Evolutionary conservation across 2,329 filamentous ascomycete species (phyloP), one percentile per base, ranked within the genome.

Genomic region (Elsinoe ampelina): DNA sequence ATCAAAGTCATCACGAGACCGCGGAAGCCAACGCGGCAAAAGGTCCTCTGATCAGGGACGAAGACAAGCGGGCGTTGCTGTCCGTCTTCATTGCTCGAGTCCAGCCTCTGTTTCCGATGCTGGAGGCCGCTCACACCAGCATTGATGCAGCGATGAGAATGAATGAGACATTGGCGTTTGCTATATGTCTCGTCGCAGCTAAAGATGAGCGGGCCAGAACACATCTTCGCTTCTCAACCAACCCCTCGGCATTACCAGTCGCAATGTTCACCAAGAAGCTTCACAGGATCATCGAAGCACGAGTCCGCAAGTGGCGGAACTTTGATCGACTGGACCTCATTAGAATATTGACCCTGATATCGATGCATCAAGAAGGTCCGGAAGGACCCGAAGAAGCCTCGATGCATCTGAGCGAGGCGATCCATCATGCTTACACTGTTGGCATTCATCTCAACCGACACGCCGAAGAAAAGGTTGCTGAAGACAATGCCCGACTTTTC

Each of bases 401-500:
- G 0, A 72, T 76, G 69, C 71, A 73, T 54, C 65, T 77, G 4
- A 71, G 71, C 0, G 73, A 76, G 64, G 75, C 75, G 6, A 75
- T 77, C 54, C 75, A 77, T 47, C 73, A 77, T 59, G 73, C 72
- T 3, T 74, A 77, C 58, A 76, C 75, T 1, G 70, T 77, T 22
- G 75, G 74, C 6, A 67, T 77, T 15, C 74, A 67, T 7, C 70
- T 90, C 68, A 73, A 78, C 50, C 77, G 78, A 62, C 62, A 78
- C 77, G 58, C 83, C 81, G 42, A 78, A 78, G 52, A 75, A 76
- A 83, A 87, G 67, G 82, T 79, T 51, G 81, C 84, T 61, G 78
- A 80, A 68, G 77, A 56, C 41, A 48, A 32, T 15, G 39, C 54
- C 59, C 68, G 73, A 36, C 63, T 78, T 0, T 78, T 77, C 59